Base-by-base conservation (phyloP, 2,329 filamentous ascomycete genomes). In the Aspergillus awamori region DNA sequence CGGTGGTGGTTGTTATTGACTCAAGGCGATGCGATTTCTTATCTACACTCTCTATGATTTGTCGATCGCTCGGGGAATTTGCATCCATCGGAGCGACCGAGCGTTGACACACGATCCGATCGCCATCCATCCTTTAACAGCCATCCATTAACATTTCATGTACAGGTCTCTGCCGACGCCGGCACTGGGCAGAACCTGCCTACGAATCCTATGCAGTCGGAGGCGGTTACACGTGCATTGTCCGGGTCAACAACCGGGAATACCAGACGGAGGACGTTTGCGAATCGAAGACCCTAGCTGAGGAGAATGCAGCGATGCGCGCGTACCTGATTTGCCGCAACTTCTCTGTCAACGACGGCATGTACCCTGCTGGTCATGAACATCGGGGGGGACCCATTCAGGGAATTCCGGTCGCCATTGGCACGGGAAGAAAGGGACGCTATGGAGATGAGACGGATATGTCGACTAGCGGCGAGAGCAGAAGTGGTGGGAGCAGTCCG, bases 321-420 rank as follows among this genome's bases (percentile, higher is more conserved):
- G 94, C 94, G 60, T 98, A 97, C 79, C 94, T 97, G 87, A 95
- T 97, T 68, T 97, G 94, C 83, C 90, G 93, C 66, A 97, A 97
- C 83, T 97, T 97, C 80, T 96, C 92, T 59, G 91, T 96, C 77
- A 97, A 97, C 75, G 93, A 96, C 71, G 94, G 94, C 75, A 97
- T 96, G 92, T 86, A 85, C 65, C 86, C 73, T 72, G 84, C 68
- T 70, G 87, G 78, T 76, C 84, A 76, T 74, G 85, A 76, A 67
- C 33, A 36, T 4, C 4, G 82, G 76, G 20, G 78, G 84, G 22
- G 79, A 0, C 33, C 33, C 5, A 36, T 86, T 47, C 86, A 89
- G 75, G 86, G 86, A 5, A 77, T 87, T 24, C 86, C 86, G 1
- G 86, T 87, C 60, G 85, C 86, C 30, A 88, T 88, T 75, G 87